Percentiles rank a stretch among this genome's conserved stretches.
Conservation (phyloP, 352 stramenopile species). For the Phytophthora lateralis region DNA sequence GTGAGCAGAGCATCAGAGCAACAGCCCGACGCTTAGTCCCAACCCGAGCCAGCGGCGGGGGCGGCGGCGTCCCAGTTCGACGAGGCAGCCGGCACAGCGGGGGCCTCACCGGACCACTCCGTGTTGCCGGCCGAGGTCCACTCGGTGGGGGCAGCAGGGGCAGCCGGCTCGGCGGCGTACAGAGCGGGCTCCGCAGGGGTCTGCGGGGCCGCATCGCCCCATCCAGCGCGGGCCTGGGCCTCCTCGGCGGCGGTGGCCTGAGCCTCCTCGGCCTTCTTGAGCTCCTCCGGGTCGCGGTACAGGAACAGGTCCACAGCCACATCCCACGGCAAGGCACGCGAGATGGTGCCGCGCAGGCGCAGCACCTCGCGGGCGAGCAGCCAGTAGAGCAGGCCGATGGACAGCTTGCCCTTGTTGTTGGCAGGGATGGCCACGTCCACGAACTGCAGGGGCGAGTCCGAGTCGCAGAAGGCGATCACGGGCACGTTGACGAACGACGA, state of each 20-base stretch:
- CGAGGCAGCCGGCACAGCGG: conserved; percentile 45
- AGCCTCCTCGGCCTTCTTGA: conserved; percentile 99
- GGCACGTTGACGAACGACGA: conserved; percentile 99
- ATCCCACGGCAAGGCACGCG: conserved; percentile 95
- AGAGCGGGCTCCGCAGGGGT: conserved; percentile 55
- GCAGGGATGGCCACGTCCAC: conserved; percentile 99
- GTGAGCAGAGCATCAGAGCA: conserved; percentile 12
- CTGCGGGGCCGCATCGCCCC: conserved; percentile 62
- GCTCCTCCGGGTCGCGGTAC: conserved; percentile 99
- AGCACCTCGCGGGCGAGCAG: conserved; percentile 99
- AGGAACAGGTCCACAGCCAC: conserved; percentile 99
- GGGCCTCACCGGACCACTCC: conserved; percentile 83
- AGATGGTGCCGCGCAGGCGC: conserved; percentile 97
- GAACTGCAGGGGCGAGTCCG: conserved; percentile 99
- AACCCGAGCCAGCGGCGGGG: conserved; percentile 61
- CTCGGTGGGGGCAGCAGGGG: conserved; percentile 61
- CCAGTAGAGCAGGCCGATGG: conserved; percentile 99
- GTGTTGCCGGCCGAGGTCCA: conserved; percentile 68
- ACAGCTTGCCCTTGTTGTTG: conserved; percentile 99
- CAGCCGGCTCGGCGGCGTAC: conserved; percentile 56
- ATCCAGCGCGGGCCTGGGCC: conserved; percentile 67
- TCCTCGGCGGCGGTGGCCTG: conserved; percentile 88
- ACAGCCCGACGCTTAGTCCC: conserved; percentile 74
- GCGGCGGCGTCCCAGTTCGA: conserved; percentile 59
- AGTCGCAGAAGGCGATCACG: conserved; percentile 99